Evolutionary conservation across 2,329 filamentous ascomycete genomes (phyloP).

Genomic region (Knoxdaviesia proteae): DNA sequence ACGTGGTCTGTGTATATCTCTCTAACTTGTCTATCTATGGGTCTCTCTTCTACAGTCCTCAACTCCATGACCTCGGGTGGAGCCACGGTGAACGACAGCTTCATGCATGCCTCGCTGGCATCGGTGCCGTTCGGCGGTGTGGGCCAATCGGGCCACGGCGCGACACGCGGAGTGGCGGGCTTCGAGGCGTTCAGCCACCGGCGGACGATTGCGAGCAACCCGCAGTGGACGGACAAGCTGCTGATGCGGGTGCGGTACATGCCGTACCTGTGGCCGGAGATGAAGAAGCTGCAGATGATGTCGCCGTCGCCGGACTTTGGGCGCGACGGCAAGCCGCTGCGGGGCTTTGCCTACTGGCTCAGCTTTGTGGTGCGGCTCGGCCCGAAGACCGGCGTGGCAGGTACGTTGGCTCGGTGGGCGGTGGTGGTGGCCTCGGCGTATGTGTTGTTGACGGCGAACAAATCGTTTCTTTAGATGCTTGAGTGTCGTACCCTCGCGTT

Average conservation of each 20-base stretch:
- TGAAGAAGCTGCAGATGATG: conserved; percentile 22
- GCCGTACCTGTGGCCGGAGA: conserved; percentile 24
- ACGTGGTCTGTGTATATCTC: background rate
- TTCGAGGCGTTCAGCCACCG: conserved; percentile 48
- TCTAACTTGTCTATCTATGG: conserved; percentile 9
- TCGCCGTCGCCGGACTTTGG: conserved; percentile 34
- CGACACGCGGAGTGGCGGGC: conserved; percentile 57
- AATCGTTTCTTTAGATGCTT: too few relatives aligned
- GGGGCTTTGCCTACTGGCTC: conserved; percentile 32
- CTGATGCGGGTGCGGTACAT: conserved; percentile 44
- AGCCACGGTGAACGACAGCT: conserved; percentile 43
- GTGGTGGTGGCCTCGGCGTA: conserved; percentile 4
- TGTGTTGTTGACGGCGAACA: background rate
- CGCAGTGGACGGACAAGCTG: conserved; percentile 44
- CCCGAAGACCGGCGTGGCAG: conserved; percentile 20
- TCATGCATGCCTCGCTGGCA: conserved; percentile 49
- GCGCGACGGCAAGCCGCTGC: conserved; percentile 30
- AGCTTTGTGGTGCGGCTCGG: conserved; percentile 30
- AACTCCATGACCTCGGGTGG: conserved; percentile 44
- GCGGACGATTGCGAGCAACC: conserved; percentile 37
- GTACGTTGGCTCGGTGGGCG: conserved; percentile 29
- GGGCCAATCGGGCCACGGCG: conserved; percentile 54
- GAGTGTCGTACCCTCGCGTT: too few relatives aligned
- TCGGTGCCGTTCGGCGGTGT: conserved; percentile 69
- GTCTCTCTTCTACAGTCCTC: conserved; percentile 24